A percentile compares a stretch with the other conserved stretches of the same genome.
Conservation (phyloP, 2,329 filamentous ascomycete species). For the Cercospora zeae-maydis region DNA sequence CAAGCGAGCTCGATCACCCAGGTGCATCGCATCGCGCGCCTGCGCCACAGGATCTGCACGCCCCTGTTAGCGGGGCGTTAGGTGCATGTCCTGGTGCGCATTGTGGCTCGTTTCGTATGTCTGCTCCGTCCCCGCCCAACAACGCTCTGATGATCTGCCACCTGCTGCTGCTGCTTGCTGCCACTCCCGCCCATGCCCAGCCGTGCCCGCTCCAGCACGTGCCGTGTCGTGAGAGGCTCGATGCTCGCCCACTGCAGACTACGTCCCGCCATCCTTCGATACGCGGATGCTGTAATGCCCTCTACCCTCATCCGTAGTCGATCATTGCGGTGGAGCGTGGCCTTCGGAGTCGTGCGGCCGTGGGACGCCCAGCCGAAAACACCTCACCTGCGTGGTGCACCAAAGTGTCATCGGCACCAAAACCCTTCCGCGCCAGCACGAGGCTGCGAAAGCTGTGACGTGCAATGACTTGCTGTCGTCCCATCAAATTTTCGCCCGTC, state of each 20-base stretch:
- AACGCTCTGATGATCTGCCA: background rate
- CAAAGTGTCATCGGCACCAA: background rate
- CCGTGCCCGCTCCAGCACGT: background rate
- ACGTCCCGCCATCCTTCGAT: no score
- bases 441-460: constrained; percentile 17
- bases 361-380: background rate
- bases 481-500: constrained; percentile 10
- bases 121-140: constrained; percentile 18
- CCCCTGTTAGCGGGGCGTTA: constrained; percentile 1
- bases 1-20: background rate
- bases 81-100: background rate
- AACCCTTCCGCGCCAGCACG: background rate
- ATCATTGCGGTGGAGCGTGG: no score
- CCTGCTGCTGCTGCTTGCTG: background rate
- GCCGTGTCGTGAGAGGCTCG: no score
- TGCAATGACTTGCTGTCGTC: constrained; percentile 16
- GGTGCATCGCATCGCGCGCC: background rate
- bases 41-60: constrained; percentile 9
- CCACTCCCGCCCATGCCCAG: background rate
- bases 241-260: no score
- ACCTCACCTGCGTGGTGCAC: background rate
- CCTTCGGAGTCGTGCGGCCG: constrained; percentile 4
- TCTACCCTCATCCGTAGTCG: no score
- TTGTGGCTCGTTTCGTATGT: constrained; percentile 25
- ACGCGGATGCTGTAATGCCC: no score